Evolutionary conservation across 2,329 filamentous ascomycete species (phyloP), one percentile per base, ranked within the genome.

Genomic region (Trichoderma pleuroti): DNA sequence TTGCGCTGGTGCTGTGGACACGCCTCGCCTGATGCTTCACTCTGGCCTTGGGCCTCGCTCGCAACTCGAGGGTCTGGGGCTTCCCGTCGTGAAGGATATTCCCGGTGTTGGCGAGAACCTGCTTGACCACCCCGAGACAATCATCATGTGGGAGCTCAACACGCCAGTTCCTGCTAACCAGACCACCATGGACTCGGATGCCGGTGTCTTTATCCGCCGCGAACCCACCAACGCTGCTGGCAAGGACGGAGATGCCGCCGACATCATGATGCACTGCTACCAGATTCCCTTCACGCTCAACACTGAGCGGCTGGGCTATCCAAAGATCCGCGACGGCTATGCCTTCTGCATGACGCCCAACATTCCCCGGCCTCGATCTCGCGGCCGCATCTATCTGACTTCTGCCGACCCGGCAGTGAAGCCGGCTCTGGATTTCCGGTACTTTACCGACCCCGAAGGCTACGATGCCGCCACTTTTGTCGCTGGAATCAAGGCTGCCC

Each of bases 251-350:
- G 87, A 92, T 72, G 90, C 92, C 69, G 92, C 92, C 73, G 94
- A 97, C 78, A 83, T 97, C 77, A 97, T 97, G 94, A 96, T 96
- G 92, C 93, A 97, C 84, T 97, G 93, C 87, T 97, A 97, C 85
- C 94, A 97, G 82, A 97, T 97, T 75, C 93, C 93, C 68, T 97
- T 97, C 83, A 92, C 91, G 73, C 88, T 94, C 75, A 97, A 97
- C 86, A 97, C 93, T 1, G 84, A 87, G 69, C 90, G 92, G 52
- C 86, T 97, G 12, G 93, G 93, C 74, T 97, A 90, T 78, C 54
- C 79, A 81, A 71, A 0, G 16, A 78, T 86, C 72, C 76, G 87
- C 72, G 89, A 94, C 74, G 92, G 91, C 72, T 91, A 94, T 76
- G 93, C 93, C 66, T 97, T 97, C 85, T 96, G 93, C 87, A 96